Base-by-base conservation (phyloP, 129 eudicot genomes). In the Saussurea involucrata region DNA sequence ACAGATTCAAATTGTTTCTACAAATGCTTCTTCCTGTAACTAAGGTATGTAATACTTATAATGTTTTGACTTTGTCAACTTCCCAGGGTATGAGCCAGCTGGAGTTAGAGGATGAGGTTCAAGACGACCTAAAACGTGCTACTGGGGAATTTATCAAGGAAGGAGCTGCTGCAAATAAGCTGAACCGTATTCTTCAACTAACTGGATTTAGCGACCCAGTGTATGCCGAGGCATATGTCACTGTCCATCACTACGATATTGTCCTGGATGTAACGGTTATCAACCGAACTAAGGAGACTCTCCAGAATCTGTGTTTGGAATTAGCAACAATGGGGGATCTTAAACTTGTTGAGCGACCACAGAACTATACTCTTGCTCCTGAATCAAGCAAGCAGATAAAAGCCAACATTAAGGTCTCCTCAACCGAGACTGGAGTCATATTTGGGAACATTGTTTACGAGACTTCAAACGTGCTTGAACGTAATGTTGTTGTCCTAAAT, bases 261-360 rank as follows among this genome's bases (percentile, higher is more conserved):
- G 91, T 91, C 67, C 96, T 94, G 69, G 98, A 94, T 77, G 97
- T 91, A 33, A 89, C 98, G 2, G 87, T 94, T 55, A 94, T 91
- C 40, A 94, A 94, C 88, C 80, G 98, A 75, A 94, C 97, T 6
- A 91, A 94, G 83, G 97, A 89, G 70, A 94, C 97, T 44, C 89
- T 94, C 46, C 96, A 91, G 83, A 94, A 94, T 73, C 63, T 94
- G 78, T 94, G 97, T 86, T 86, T 91, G 87, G 98, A 94, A 73
- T 86, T 94, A 85, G 96, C 97, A 37, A 94, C 97, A 68, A 94
- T 91, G 98, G 98, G 98, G 31, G 98, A 94, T 76, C 98, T 94
- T 81, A 94, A 94, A 75, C 97, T 94, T 67, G 98, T 94, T 74
- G 98, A 94, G 83, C 92, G 97, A 33, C 98, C 97, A 12, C 98